phyloP scores from a whole-genome alignment of 2,329 filamentous ascomycete genomes.

The Botryotinia convoluta region DNA sequence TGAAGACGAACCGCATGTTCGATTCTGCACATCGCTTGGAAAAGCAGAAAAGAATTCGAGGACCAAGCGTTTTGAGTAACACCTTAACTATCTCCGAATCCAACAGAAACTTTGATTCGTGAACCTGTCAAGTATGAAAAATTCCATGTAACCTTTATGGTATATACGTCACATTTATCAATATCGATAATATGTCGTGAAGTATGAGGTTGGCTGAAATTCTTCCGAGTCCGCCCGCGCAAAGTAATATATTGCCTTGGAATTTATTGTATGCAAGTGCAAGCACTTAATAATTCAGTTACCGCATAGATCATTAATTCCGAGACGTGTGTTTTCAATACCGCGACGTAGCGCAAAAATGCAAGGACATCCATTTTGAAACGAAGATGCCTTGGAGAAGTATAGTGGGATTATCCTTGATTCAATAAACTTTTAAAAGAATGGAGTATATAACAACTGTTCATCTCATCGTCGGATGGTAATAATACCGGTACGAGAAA shows the following conservation, averaged over 20 bases:
- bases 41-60: neutral
- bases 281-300: neutral
- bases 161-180: neutral
- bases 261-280: neutral
- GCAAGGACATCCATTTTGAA: slow-evolving; percentile 12
- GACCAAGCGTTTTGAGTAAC: slow-evolving; percentile 14
- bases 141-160: neutral
- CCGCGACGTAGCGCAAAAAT: neutral
- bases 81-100: neutral
- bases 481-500: neutral
- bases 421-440: neutral
- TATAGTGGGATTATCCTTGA: neutral
- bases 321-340: slow-evolving; percentile 9
- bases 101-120: neutral
- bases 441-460: neutral
- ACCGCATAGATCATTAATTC: neutral
- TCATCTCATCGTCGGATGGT: neutral
- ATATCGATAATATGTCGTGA: slow-evolving; percentile 16
- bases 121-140: neutral
- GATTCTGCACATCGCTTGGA: neutral
- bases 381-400: neutral
- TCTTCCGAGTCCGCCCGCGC: neutral
- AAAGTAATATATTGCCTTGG: neutral
- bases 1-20: neutral
- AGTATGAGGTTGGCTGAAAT: slow-evolving; percentile 15